These are phyloP conservation scores for Lactifluus pinguis DNA, from an alignment of 768 basidiomycete species.

Conservation along the genomic window DNA sequence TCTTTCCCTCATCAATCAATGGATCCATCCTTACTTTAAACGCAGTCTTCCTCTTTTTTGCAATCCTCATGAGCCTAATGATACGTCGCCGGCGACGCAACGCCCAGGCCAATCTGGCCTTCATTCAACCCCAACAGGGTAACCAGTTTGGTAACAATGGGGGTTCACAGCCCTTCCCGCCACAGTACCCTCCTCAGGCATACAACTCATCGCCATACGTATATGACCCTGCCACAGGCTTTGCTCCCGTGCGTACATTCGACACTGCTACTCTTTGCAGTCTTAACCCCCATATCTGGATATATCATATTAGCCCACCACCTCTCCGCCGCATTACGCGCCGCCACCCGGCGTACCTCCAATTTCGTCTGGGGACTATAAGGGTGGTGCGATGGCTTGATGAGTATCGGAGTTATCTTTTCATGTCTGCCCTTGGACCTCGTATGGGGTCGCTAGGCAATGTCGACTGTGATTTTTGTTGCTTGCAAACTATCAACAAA, in stretches of 20 bases:
- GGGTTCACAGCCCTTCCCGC: background rate
- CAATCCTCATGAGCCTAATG: background rate
- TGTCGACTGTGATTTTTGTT: too few relatives aligned
- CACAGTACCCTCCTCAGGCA: constrained; percentile 8
- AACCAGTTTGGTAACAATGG: background rate
- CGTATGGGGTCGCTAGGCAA: too few relatives aligned
- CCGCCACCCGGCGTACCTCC: constrained; percentile 1
- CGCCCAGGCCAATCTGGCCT: background rate
- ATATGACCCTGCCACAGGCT: constrained; percentile 4
- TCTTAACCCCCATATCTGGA: background rate
- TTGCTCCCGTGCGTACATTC: background rate
- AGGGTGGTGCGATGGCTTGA: too few relatives aligned
- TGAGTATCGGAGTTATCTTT: too few relatives aligned
- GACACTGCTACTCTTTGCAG: too few relatives aligned
- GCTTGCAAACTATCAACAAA: too few relatives aligned
- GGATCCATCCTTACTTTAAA: too few relatives aligned
- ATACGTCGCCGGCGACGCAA: background rate
- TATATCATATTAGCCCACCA: background rate
- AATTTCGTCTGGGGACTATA: background rate
- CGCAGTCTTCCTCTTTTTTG: background rate
- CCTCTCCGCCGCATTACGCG: constrained; percentile 1
- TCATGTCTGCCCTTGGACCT: too few relatives aligned
- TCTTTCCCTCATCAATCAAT: too few relatives aligned
- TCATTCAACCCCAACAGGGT: background rate
- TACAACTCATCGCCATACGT: background rate